These are phyloP conservation scores for Colletotrichum orchidophilum DNA, from an alignment of 2,329 filamentous ascomycete genomes.

Conservation along the genomic window DNA sequence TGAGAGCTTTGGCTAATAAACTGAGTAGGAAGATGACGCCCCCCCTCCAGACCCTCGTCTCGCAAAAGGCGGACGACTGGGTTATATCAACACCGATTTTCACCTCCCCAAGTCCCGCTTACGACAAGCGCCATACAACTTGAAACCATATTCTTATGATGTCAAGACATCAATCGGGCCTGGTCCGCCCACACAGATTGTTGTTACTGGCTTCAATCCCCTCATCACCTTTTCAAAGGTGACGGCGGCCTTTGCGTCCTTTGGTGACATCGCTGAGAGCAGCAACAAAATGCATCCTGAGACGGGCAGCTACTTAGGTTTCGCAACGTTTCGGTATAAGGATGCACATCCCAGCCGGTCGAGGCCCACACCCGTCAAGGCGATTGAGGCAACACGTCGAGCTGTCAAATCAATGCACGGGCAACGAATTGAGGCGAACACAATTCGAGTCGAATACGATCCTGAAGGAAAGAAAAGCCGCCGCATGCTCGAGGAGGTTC, in stretches of 20 bases:
- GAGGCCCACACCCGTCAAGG: slow-evolving; percentile 67
- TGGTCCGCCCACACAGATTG: slow-evolving; percentile 87
- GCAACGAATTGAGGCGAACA: slow-evolving; percentile 79
- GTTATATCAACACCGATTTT: slow-evolving; percentile 76
- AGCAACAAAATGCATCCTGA: slow-evolving; percentile 96
- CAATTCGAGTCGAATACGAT: slow-evolving; percentile 87
- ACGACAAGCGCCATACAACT: slow-evolving; percentile 78
- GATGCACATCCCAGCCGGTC: slow-evolving; percentile 69
- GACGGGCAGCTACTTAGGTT: slow-evolving; percentile 92
- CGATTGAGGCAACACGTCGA: slow-evolving; percentile 81
- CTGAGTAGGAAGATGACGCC: slow-evolving; percentile 80
- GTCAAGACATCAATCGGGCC: slow-evolving; percentile 85
- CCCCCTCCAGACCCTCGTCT: slow-evolving; percentile 85
- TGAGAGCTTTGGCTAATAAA: slow-evolving; percentile 66
- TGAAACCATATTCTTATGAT: slow-evolving; percentile 86
- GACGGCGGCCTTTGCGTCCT: slow-evolving; percentile 78
- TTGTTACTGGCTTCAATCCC: slow-evolving; percentile 97
- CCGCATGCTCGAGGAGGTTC: slow-evolving; percentile 77
- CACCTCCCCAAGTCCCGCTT: slow-evolving; percentile 76
- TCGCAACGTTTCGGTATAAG: slow-evolving; percentile 90
- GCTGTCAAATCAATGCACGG: slow-evolving; percentile 82
- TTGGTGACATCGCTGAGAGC: slow-evolving; percentile 88
- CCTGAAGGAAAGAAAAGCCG: slow-evolving; percentile 86
- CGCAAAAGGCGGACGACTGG: slow-evolving; percentile 70
- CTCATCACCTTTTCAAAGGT: slow-evolving; percentile 83